Conservation (phyloP, 495 filamentous ascomycete genomes). For the Penicillium lividum region DNA sequence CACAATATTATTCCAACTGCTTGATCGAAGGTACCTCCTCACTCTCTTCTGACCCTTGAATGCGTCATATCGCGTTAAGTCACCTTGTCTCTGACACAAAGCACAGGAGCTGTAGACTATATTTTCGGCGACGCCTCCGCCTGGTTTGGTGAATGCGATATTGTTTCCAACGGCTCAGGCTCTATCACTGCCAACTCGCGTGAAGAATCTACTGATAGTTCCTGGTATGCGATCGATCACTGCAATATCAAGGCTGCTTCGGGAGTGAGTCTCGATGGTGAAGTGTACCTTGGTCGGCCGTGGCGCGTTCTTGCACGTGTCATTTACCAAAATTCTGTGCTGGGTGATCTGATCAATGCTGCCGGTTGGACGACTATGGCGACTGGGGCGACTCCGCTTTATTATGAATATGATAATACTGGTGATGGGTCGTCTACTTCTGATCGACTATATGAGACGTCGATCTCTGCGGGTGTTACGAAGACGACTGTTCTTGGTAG, state of each 20-base stretch:
- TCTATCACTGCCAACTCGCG: slow-evolving; percentile 62
- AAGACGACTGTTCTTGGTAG: slow-evolving; percentile 56
- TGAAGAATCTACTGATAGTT: slow-evolving; percentile 46
- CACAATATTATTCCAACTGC: slow-evolving; percentile 58
- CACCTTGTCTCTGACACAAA: not conserved
- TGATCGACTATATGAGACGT: slow-evolving; percentile 52
- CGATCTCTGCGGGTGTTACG: slow-evolving; percentile 46
- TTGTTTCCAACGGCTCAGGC: slow-evolving; percentile 52
- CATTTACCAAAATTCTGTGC: slow-evolving; percentile 60
- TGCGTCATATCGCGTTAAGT: no score
- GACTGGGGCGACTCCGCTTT: slow-evolving; percentile 51
- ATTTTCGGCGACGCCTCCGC: slow-evolving; percentile 66
- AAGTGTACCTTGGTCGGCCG: slow-evolving; percentile 66
- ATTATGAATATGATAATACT: slow-evolving; percentile 61
- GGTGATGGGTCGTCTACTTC: slow-evolving; percentile 59
- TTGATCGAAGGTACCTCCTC: slow-evolving; percentile 50
- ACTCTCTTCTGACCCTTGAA: no score
- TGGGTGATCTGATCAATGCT: slow-evolving; percentile 58
- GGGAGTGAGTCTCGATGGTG: slow-evolving; percentile 49
- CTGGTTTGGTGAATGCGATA: slow-evolving; percentile 65
- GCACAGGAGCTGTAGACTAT: slow-evolving; percentile 52
- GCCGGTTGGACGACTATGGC: slow-evolving; percentile 58
- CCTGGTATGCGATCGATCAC: slow-evolving; percentile 67
- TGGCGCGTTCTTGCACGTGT: slow-evolving; percentile 65
- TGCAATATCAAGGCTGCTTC: slow-evolving; percentile 49